Evolutionary conservation across 177 flowering plant genomes (phyloP).

Genomic region (Vitis hybrid): DNA sequence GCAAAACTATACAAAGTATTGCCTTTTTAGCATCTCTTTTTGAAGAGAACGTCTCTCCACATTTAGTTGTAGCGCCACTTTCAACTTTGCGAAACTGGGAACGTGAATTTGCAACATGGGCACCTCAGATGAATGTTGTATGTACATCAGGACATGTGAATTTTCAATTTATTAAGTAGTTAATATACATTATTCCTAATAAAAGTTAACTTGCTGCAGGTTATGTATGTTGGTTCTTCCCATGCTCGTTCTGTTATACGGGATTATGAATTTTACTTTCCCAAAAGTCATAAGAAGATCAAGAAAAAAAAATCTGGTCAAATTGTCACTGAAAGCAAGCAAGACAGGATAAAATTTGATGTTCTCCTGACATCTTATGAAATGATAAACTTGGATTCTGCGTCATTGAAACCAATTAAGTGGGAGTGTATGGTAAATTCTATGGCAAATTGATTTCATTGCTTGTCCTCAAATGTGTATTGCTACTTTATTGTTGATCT

Average conservation of each 20-base stretch:
- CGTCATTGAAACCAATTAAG: constrained; percentile 76
- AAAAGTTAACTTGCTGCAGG: constrained; percentile 46
- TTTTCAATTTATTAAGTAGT: background rate
- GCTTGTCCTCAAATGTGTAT: background rate
- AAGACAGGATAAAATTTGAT: constrained; percentile 91
- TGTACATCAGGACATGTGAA: constrained; percentile 23
- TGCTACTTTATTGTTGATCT: constrained; percentile 14
- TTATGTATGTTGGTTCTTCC: constrained; percentile 88
- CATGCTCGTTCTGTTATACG: constrained; percentile 80
- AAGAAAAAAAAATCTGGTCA: constrained; percentile 82
- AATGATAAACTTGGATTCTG: constrained; percentile 83
- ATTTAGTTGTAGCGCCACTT: constrained; percentile 94
- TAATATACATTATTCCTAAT: background rate
- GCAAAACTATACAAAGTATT: constrained; percentile 98
- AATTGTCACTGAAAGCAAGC: constrained; percentile 62
- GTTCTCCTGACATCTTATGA: constrained; percentile 96
- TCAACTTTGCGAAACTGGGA: constrained; percentile 98
- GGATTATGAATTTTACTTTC: constrained; percentile 79
- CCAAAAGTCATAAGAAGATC: constrained; percentile 59
- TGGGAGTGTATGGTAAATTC: constrained; percentile 93
- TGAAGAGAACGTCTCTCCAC: constrained; percentile 66
- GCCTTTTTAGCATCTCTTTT: constrained; percentile 90
- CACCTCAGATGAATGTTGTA: constrained; percentile 99
- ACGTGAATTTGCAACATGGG: constrained; percentile 99
- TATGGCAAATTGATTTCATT: constrained; percentile 9